phyloP scores from a whole-genome alignment of 1,284 basidiomycete species.

The Ustanciosporium gigantosporum region DNA sequence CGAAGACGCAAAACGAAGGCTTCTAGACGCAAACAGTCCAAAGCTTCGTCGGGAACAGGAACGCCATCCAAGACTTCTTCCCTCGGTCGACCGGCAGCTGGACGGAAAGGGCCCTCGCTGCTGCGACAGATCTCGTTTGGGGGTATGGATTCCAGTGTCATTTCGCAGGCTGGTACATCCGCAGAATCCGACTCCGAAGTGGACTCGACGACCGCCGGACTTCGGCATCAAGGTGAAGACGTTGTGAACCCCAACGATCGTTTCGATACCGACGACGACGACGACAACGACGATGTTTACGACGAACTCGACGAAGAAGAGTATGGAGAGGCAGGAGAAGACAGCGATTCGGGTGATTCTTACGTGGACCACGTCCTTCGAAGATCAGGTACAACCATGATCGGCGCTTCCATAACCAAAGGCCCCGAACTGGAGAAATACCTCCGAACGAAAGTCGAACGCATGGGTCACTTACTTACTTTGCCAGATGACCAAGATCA shows the following conservation, averaged over 20 bases:
- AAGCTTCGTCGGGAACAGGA: background rate
- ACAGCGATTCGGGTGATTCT: constrained; percentile 39
- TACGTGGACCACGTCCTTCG: constrained; percentile 63
- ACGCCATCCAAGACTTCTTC: background rate
- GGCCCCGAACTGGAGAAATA: constrained; percentile 93
- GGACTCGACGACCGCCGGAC: constrained; percentile 11
- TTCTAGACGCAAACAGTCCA: constrained; percentile 3
- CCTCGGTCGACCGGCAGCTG: background rate
- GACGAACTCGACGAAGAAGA: constrained; percentile 16
- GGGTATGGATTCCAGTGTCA: constrained; percentile 22
- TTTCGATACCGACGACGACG: constrained; percentile 5
- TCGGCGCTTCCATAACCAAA: constrained; percentile 77
- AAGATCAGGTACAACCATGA: constrained; percentile 75
- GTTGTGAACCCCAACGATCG: constrained; percentile 8
- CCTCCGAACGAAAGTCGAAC: constrained; percentile 87
- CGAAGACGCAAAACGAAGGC: background rate
- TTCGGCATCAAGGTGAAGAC: constrained; percentile 20
- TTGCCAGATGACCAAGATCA: too few species aligned
- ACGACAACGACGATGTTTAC: constrained; percentile 2
- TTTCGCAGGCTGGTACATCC: constrained; percentile 24
- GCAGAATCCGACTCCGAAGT: constrained; percentile 5
- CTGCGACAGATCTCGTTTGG: constrained; percentile 8
- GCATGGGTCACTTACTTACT: constrained; percentile 93
- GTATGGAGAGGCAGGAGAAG: constrained; percentile 9
- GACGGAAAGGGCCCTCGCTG: constrained; percentile 7